Percentiles rank a stretch among this genome's conserved stretches.
Conservation (phyloP, 2,329 filamentous ascomycete genomes). For the Sclerotinia minor region DNA sequence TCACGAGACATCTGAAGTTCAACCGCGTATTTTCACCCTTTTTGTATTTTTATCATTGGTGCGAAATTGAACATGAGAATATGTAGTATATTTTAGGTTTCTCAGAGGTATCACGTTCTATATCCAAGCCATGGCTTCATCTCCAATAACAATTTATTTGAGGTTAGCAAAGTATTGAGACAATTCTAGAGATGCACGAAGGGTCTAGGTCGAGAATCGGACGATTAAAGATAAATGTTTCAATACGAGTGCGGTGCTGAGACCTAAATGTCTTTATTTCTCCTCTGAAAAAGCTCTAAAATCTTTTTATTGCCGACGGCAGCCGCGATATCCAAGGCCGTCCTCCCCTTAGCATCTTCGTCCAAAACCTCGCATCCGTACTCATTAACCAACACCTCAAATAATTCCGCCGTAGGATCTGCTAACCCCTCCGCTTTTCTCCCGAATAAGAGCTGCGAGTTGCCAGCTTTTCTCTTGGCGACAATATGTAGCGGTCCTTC, state of each 20-base stretch:
- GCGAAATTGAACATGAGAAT: too few relatives aligned
- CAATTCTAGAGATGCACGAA: too few relatives aligned
- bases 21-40: too few relatives aligned
- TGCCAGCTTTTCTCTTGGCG: neutral
- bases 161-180: too few relatives aligned
- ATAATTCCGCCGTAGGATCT: neutral
- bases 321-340: constrained; percentile 14
- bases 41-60: too few relatives aligned
- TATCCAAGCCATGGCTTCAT: too few relatives aligned
- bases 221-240: neutral
- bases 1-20: too few relatives aligned
- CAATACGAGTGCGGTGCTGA: neutral
- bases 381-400: neutral
- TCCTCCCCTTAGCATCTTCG: constrained; percentile 15
- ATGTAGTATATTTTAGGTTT: too few relatives aligned
- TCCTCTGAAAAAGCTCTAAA: constrained; percentile 7
- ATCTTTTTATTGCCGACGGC: neutral
- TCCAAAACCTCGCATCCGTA: constrained; percentile 3
- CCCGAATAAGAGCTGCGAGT: too few relatives aligned
- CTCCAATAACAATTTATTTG: too few relatives aligned
- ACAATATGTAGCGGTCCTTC: neutral
- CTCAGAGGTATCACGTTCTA: too few relatives aligned
- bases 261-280: neutral
- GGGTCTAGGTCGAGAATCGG: too few relatives aligned
- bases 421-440: neutral